Conservation (phyloP, 257 asterid species). For the Solanum sitiens region DNA sequence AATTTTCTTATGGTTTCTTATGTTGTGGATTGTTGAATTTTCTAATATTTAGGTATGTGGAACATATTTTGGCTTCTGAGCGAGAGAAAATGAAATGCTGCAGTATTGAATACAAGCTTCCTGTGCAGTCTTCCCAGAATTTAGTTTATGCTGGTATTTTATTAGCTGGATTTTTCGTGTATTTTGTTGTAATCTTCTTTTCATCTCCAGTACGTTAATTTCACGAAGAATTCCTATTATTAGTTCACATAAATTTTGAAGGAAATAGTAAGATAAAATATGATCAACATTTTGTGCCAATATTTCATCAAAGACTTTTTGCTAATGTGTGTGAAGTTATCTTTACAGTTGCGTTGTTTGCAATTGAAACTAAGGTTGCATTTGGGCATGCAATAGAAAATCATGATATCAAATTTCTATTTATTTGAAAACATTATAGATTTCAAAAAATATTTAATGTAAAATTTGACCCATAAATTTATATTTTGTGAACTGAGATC, state of each 20-base stretch:
- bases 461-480: not conserved
- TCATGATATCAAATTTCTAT: not conserved
- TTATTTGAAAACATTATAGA: not conserved
- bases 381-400: not conserved
- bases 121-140: conserved; percentile 62
- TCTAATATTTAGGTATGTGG: conserved; percentile 58
- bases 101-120: conserved; percentile 64
- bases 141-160: conserved; percentile 89
- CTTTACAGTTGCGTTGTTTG: not conserved
- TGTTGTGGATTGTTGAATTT: not conserved
- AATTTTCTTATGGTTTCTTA: not conserved
- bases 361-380: not conserved
- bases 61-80: conserved; percentile 63
- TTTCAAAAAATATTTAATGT: not conserved
- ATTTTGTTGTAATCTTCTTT: conserved; percentile 78
- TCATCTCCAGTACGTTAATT: conserved; percentile 72
- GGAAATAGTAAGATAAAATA: not conserved
- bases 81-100: conserved; percentile 95
- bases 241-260: not conserved
- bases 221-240: not conserved
- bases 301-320: not conserved
- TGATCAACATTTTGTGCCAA: not conserved
- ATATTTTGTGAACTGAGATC: not conserved
- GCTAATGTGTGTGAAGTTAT: not conserved
- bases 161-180: conserved; percentile 81